Evolutionary conservation across 116 monocot species (phyloP).

Genomic region (Trichopus zeylanicus): DNA sequence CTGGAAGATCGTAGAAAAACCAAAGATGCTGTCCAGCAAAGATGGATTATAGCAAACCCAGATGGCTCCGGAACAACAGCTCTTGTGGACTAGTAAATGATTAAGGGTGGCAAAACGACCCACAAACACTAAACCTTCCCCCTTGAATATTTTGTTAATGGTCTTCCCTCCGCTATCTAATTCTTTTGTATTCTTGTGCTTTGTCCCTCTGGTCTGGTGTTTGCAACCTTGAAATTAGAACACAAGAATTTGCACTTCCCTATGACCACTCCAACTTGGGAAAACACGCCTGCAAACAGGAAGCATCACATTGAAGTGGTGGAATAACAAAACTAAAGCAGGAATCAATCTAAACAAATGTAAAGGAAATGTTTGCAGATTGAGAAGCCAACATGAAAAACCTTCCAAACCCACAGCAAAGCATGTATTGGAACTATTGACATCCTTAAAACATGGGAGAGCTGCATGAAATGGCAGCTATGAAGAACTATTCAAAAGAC

Average conservation of each 20-base stretch:
- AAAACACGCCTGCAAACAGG: conserved; percentile 9
- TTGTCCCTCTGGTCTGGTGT: neutral
- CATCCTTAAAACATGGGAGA: neutral
- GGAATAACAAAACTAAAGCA: conserved; percentile 16
- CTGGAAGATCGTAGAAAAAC: neutral
- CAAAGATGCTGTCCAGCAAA: conserved; percentile 10
- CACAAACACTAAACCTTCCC: conserved; percentile 12
- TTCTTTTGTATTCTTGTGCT: neutral
- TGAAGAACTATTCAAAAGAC: neutral
- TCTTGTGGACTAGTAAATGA: neutral
- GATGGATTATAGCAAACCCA: conserved; percentile 18
- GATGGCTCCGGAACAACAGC: conserved; percentile 15
- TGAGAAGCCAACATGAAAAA: conserved; percentile 20
- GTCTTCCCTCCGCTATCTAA: conserved; percentile 5
- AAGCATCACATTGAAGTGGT: conserved; percentile 29
- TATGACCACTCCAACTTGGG: neutral
- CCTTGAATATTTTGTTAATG: too few relatives aligned
- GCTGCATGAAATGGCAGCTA: conserved; percentile 4
- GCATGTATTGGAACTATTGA: conserved; percentile 11
- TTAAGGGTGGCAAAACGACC: conserved; percentile 7
- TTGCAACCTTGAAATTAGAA: neutral
- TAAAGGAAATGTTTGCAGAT: conserved; percentile 23
- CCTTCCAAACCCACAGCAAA: conserved; percentile 8
- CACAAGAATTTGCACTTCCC: conserved; percentile 9
- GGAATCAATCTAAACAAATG: conserved; percentile 15